Percentiles rank a stretch among this genome's conserved stretches.
phyloP scores from a whole-genome alignment of 805 yeast genomes.

The Metschnikowia picachoensis region DNA sequence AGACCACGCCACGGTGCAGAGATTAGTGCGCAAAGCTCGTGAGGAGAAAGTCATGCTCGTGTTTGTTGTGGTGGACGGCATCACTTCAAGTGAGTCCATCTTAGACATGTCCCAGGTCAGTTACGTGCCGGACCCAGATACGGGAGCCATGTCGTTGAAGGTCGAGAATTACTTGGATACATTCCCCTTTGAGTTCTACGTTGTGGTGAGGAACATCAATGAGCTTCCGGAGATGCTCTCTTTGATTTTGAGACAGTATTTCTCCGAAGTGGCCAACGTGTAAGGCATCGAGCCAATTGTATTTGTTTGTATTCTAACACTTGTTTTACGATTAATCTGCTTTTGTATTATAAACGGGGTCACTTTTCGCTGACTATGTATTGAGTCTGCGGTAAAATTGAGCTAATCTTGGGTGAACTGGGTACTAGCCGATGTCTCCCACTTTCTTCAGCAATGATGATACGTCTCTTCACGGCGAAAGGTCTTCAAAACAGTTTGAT shows the following conservation, averaged over 20 bases:
- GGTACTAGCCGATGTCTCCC: no score
- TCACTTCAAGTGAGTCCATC: constrained; percentile 78
- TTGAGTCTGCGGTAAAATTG: no score
- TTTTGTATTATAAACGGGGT: not conserved
- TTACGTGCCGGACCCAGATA: constrained; percentile 59
- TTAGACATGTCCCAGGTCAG: constrained; percentile 92
- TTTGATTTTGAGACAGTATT: constrained; percentile 85
- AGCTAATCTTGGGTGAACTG: no score
- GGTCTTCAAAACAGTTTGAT: no score
- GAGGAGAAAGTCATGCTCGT: constrained; percentile 93
- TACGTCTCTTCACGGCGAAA: no score
- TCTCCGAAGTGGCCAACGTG: constrained; percentile 52
- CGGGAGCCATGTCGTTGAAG: constrained; percentile 67
- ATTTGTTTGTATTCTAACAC: not conserved
- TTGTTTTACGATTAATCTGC: not conserved
- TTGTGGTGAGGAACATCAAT: constrained; percentile 81
- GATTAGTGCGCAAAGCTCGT: constrained; percentile 85
- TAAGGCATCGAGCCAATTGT: constrained; percentile 2
- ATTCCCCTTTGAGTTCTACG: constrained; percentile 96
- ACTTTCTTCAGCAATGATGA: no score
- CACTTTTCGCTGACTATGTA: no score
- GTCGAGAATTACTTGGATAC: constrained; percentile 84
- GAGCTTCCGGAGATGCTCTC: constrained; percentile 93
- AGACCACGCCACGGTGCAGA: constrained; percentile 77
- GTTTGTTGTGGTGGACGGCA: constrained; percentile 90